Conservation (phyloP, 495 filamentous ascomycete species). For the Thozetella sp. region DNA sequence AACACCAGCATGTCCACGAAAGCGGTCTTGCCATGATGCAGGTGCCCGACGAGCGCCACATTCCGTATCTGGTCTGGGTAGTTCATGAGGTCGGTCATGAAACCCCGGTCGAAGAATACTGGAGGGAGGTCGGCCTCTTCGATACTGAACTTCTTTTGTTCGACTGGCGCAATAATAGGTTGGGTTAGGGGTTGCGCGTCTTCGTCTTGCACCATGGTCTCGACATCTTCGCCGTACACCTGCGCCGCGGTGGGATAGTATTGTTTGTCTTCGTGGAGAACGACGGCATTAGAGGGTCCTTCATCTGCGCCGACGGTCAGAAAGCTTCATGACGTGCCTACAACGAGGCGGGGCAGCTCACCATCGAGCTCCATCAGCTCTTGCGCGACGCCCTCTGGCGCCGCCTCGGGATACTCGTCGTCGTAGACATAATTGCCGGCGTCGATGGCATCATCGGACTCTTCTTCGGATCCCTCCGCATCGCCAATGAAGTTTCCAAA, state of each 20-base stretch:
- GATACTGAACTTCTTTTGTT: conserved; percentile 93
- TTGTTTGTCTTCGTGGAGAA: conserved; percentile 98
- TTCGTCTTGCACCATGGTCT: conserved; percentile 95
- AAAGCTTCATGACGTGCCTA: conserved; percentile 8
- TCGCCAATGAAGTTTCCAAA: conserved; percentile 57
- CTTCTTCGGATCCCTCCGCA: conserved; percentile 84
- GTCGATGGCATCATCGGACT: conserved; percentile 72
- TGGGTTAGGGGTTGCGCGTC: conserved; percentile 91
- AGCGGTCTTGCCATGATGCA: conserved; percentile 97
- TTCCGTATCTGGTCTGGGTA: conserved; percentile 94
- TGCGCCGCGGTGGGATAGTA: conserved; percentile 97
- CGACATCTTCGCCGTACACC: conserved; percentile 90
- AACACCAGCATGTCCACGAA: conserved; percentile 98
- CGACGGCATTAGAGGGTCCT: conserved; percentile 93
- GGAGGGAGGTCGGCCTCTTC: conserved; percentile 89
- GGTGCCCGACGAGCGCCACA: conserved; percentile 85
- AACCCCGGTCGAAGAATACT: conserved; percentile 79
- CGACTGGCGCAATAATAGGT: conserved; percentile 90
- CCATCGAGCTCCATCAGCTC: conserved; percentile 95
- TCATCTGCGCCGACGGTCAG: conserved; percentile 50
- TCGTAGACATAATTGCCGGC: conserved; percentile 81
- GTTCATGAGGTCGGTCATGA: conserved; percentile 96
- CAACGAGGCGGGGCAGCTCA: conserved; percentile 31
- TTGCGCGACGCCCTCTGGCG: conserved; percentile 64
- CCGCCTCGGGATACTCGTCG: conserved; percentile 71